These are phyloP conservation scores for Aspergillus aculeatus DNA, from an alignment of 2,329 filamentous ascomycete genomes.

Conservation along the genomic window DNA sequence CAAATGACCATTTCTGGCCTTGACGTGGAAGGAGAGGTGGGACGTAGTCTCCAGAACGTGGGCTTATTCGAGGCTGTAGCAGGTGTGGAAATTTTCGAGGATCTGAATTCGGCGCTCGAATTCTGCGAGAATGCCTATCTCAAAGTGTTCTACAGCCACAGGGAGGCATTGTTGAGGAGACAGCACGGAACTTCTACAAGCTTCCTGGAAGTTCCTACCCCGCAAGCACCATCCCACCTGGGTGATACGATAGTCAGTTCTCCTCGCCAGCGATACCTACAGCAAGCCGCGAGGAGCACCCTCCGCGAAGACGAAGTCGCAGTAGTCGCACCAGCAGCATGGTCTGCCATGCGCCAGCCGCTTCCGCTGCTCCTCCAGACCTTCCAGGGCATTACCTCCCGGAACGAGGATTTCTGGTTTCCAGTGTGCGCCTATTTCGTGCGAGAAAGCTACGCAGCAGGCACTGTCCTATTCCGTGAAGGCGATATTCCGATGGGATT, in stretches of 20 bases:
- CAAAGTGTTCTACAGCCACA: conserved; percentile 71
- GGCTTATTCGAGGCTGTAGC: conserved; percentile 73
- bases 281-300: conserved; percentile 73
- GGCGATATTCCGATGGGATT: conserved; percentile 79
- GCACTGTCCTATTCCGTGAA: conserved; percentile 72
- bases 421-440: conserved; percentile 72
- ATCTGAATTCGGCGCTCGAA: conserved; percentile 90
- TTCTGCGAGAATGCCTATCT: conserved; percentile 93
- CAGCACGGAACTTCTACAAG: conserved; percentile 12
- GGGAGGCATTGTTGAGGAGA: conserved; percentile 50
- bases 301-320: conserved; percentile 63
- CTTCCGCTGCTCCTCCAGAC: conserved; percentile 89
- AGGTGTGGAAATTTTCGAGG: conserved; percentile 76
- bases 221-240: conserved; percentile 20
- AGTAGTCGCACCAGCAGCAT: conserved; percentile 60
- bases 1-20: conserved; percentile 81
- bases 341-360: conserved; percentile 85
- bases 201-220: conserved; percentile 32
- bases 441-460: conserved; percentile 64
- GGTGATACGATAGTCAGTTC: conserved; percentile 66
- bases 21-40: conserved; percentile 71
- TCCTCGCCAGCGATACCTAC: conserved; percentile 74
- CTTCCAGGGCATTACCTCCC: conserved; percentile 82
- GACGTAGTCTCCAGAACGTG: conserved; percentile 75
- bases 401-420: conserved; percentile 97